A percentile compares a stretch with the other conserved stretches of the same genome.
Conservation (phyloP, 192 early-diverging fungal genomes). For the Coemansia sp. region DNA sequence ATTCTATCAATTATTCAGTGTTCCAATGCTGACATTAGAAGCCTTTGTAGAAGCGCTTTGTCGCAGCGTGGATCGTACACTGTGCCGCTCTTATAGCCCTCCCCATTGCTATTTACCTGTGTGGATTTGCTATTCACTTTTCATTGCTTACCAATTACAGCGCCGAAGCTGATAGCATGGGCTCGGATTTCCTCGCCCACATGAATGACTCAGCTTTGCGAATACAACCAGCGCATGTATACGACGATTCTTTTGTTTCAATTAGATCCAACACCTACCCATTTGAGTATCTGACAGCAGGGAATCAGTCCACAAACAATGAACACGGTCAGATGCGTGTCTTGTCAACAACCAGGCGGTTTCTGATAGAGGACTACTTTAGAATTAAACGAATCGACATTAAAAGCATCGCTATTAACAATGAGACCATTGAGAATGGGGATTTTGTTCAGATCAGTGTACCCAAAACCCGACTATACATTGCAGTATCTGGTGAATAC, state of each 20-base stretch:
- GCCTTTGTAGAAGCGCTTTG: conserved; percentile 55
- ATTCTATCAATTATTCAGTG: neutral
- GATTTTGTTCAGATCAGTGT: conserved; percentile 67
- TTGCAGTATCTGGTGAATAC: conserved; percentile 63
- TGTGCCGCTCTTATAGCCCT: conserved; percentile 68
- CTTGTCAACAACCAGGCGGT: conserved; percentile 81
- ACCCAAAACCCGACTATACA: conserved; percentile 70
- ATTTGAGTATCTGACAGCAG: conserved; percentile 70
- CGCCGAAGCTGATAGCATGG: conserved; percentile 87
- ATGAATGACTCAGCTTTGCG: conserved; percentile 73
- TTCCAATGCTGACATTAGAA: neutral
- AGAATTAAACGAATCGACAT: conserved; percentile 54
- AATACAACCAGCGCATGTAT: conserved; percentile 75
- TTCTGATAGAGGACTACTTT: conserved; percentile 83
- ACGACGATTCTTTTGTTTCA: conserved; percentile 77
- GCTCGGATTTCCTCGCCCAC: conserved; percentile 82
- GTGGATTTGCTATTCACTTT: conserved; percentile 82
- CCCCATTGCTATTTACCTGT: conserved; percentile 72
- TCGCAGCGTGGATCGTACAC: conserved; percentile 72
- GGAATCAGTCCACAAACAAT: conserved; percentile 30
- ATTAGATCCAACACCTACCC: conserved; percentile 78
- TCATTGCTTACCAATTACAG: conserved; percentile 69
- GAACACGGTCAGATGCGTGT: conserved; percentile 44
- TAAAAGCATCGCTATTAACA: conserved; percentile 43
- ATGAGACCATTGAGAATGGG: conserved; percentile 64